Evolutionary conservation across 345 rosid species (phyloP).

Genomic region (Balakata baccata): DNA sequence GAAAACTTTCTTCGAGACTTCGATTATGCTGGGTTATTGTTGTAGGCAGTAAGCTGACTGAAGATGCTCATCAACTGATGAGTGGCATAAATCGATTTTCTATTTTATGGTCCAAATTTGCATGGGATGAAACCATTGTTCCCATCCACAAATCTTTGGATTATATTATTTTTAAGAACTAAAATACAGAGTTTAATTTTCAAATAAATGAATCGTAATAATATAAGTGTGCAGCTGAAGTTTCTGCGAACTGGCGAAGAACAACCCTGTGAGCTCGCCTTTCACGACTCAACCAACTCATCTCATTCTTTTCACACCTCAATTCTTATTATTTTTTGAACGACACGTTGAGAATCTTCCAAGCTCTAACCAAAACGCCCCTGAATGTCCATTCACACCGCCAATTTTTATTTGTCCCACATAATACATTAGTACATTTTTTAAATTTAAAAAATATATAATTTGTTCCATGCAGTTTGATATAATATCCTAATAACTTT

Average conservation of each 20-base stretch:
- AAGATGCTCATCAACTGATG: constrained; percentile 43
- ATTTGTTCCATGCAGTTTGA: too few species aligned
- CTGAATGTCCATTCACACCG: too few species aligned
- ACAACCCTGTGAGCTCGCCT: not conserved
- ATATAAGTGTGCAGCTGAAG: not conserved
- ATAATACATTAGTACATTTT: too few species aligned
- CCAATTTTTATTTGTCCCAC: too few species aligned
- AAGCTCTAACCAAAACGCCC: not conserved
- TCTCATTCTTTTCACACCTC: not conserved
- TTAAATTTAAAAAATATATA: too few species aligned
- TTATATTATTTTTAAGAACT: too few species aligned
- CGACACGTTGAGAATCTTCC: not conserved
- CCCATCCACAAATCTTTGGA: not conserved
- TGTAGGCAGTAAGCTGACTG: not conserved
- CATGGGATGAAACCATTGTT: not conserved
- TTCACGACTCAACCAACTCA: not conserved
- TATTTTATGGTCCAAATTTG: not conserved
- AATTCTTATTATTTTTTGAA: too few species aligned
- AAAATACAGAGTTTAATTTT: too few species aligned
- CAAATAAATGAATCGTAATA: too few species aligned
- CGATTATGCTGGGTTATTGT: not conserved
- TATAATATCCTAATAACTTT: too few species aligned
- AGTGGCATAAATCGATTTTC: constrained; percentile 8
- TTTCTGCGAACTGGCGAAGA: not conserved
- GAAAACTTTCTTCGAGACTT: not conserved